Evolutionary conservation across 805 yeast species (phyloP).

Genomic region (Candida nanaspora): DNA sequence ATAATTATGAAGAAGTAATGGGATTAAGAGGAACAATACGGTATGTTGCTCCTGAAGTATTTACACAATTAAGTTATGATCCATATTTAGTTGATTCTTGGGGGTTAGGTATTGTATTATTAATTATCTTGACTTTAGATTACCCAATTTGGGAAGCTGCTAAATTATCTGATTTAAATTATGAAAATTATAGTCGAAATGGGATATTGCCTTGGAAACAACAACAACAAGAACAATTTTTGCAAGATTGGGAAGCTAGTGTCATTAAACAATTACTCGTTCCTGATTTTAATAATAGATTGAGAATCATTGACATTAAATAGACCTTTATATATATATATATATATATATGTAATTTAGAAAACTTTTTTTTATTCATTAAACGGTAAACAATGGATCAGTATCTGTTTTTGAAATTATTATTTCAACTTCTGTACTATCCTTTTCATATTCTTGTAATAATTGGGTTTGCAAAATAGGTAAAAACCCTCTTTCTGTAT

Average conservation of each 20-base stretch:
- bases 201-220: no score
- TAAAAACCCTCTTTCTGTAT: slow-evolving; percentile 87
- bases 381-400: slow-evolving; percentile 46
- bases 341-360: no score
- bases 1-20: slow-evolving; percentile 11
- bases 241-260: not conserved
- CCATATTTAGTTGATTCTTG: slow-evolving; percentile 39
- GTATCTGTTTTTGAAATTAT: slow-evolving; percentile 46
- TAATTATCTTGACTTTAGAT: not conserved
- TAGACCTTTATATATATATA: not conserved
- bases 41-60: slow-evolving; percentile 43
- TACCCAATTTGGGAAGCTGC: not conserved
- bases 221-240: not conserved
- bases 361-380: not conserved
- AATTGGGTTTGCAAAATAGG: slow-evolving; percentile 44
- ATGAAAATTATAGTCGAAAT: not conserved
- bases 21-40: slow-evolving; percentile 41
- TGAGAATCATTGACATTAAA: not conserved
- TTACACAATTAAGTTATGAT: slow-evolving; percentile 28
- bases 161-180: not conserved
- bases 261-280: not conserved
- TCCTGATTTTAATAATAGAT: not conserved
- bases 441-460: slow-evolving; percentile 28
- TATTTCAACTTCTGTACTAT: slow-evolving; percentile 31
- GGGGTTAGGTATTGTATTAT: slow-evolving; percentile 35